Percentiles rank a stretch among this genome's conserved stretches.
phyloP scores from a whole-genome alignment of 2,329 filamentous ascomycete genomes.

The Venturia aucupariae region DNA sequence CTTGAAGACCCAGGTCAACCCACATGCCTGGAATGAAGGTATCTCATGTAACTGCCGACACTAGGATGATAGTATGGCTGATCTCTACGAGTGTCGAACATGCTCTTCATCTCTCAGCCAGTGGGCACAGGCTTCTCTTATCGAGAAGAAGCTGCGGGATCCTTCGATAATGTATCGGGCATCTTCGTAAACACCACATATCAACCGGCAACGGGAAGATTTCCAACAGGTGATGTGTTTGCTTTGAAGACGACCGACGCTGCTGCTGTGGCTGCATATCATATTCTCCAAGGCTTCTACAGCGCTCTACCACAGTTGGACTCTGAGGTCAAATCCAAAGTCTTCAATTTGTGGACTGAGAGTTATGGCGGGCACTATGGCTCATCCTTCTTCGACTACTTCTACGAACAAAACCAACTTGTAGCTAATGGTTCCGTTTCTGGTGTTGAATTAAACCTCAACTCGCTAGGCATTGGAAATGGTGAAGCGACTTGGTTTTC shows the following conservation, averaged over 20 bases:
- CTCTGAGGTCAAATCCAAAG: constrained; percentile 40
- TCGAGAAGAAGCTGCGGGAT: constrained; percentile 26
- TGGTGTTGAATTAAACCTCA: constrained; percentile 44
- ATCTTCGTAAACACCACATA: constrained; percentile 36
- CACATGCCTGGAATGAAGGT: constrained; percentile 48
- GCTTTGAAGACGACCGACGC: constrained; percentile 46
- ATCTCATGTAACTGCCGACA: not conserved
- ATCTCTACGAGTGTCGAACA: constrained; percentile 37
- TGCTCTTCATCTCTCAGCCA: constrained; percentile 54
- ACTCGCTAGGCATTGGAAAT: constrained; percentile 46
- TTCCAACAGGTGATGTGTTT: constrained; percentile 23
- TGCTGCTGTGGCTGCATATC: constrained; percentile 46
- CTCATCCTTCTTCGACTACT: constrained; percentile 48
- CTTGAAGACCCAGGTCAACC: constrained; percentile 36
- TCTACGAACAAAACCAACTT: constrained; percentile 47
- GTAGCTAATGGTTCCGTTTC: constrained; percentile 41
- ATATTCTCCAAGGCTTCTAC: constrained; percentile 47
- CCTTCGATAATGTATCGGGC: constrained; percentile 35
- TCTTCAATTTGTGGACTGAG: constrained; percentile 53
- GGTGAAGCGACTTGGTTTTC: not conserved
- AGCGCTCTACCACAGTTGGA: constrained; percentile 40
- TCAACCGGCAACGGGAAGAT: constrained; percentile 37
- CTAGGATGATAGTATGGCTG: not conserved
- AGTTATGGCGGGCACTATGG: constrained; percentile 39
- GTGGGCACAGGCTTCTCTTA: constrained; percentile 47